Evolutionary conservation across 805 yeast genomes (phyloP).

Genomic region (Myxozyma melibiosi): DNA sequence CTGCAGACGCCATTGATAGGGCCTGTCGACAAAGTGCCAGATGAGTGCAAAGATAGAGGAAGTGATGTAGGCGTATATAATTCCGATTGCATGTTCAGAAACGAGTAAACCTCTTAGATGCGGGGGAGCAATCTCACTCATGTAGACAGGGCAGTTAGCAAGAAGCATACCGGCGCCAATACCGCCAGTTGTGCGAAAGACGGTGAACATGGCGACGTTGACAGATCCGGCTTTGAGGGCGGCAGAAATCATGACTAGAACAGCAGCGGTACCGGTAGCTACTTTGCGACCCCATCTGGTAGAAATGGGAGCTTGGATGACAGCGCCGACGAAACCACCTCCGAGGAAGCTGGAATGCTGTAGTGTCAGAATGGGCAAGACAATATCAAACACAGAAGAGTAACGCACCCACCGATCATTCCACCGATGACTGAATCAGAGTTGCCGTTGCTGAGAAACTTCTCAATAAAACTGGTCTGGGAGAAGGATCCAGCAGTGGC

Average conservation of each 20-base stretch:
- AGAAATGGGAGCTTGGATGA: no score
- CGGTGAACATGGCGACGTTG: constrained; percentile 39
- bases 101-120: constrained; percentile 76
- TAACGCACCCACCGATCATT: no score
- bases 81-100: constrained; percentile 41
- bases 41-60: constrained; percentile 46
- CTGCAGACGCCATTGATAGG: constrained; percentile 54
- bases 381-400: no score
- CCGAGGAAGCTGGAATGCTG: no score
- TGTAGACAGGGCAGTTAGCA: constrained; percentile 46
- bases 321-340: no score
- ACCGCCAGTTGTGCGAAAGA: constrained; percentile 57
- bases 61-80: constrained; percentile 42
- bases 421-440: no score
- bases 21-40: no score
- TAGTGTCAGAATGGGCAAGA: no score
- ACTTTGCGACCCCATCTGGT: no score
- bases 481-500: no score
- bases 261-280: background rate
- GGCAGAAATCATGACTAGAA: constrained; percentile 16
- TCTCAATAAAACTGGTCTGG: no score
- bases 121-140: constrained; percentile 76
- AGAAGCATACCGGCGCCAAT: constrained; percentile 49
- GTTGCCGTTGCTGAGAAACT: no score
- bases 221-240: constrained; percentile 26